phyloP scores from a whole-genome alignment of 352 stramenopile species.

The Phytophthora tubulina region DNA sequence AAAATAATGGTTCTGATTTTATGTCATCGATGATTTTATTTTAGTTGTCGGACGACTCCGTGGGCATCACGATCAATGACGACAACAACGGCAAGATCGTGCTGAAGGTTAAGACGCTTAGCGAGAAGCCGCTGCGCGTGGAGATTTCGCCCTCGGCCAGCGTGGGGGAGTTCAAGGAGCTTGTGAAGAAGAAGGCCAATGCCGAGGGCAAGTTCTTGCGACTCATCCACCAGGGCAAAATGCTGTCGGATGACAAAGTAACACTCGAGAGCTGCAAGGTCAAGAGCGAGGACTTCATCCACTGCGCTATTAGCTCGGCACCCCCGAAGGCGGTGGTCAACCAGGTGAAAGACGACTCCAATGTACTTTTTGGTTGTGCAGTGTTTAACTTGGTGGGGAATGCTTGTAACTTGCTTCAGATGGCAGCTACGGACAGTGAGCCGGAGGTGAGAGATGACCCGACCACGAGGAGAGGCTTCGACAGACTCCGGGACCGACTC shows the following conservation, averaged over 20 bases:
- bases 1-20: background rate
- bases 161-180: conserved; percentile 79
- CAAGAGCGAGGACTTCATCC: conserved; percentile 87
- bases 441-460: conserved; percentile 71
- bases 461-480: conserved; percentile 71
- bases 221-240: conserved; percentile 90
- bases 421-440: conserved; percentile 49
- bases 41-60: conserved; percentile 57
- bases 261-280: conserved; percentile 78
- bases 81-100: conserved; percentile 59
- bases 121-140: conserved; percentile 83
- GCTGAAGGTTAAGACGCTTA: conserved; percentile 89
- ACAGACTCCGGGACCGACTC: conserved; percentile 82
- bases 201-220: conserved; percentile 88
- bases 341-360: conserved; percentile 50
- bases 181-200: conserved; percentile 77
- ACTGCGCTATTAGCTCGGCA: conserved; percentile 86
- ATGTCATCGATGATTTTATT: conserved; percentile 14
- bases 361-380: background rate
- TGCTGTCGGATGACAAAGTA: conserved; percentile 87
- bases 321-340: conserved; percentile 82
- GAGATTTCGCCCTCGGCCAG: conserved; percentile 71
- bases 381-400: conserved; percentile 14
- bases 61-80: conserved; percentile 68
- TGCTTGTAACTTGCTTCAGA: conserved; percentile 19